Base-by-base conservation (phyloP, 495 filamentous ascomycete species). In the Stereocaulon alpinum region DNA sequence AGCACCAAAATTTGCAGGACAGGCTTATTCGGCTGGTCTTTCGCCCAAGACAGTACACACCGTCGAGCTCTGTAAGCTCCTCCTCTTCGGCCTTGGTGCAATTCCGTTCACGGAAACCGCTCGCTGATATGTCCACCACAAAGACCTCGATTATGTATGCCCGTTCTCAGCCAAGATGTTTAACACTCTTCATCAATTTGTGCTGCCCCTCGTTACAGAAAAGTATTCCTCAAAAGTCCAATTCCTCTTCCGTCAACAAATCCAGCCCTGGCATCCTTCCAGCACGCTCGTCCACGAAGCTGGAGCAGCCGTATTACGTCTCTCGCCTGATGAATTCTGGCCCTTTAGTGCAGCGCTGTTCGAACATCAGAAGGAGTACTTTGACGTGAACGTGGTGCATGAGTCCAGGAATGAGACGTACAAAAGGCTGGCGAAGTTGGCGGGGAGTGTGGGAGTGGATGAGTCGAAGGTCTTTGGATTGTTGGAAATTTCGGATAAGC, bases 251-350 rank as follows among this genome's bases (percentile, higher is more conserved):
- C 86, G 90, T 24, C 89, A 91, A 64, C 91, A 96, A 67, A 82
- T 96, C 63, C 91, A 97, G 70, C 92, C 92, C 15, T 97, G 92
- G 91, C 91, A 97, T 70, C 92, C 92, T 14, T 88, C 86, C 48
- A 89, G 85, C 22, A 95, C 90, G 0, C 82, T 95, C 17, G 78
- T 79, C 27, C 92, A 97, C 72, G 92, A 96, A 77, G 89, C 92
- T 42, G 91, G 76, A 9, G 77, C 86, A 11, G 91, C 90, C 10
- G 86, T 95, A 7, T 75, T 88, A 45, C 79, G 75, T 27, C 63
- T 88, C 2, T 70, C 83, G 3, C 85, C 88, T 0, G 73, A 77
- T 15, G 83, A 81, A 61, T 96, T 91, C 76, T 92, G 83, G 82
- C 73, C 77, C 12, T 95, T 91, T 70, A 86, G 81, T 67, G 79